phyloP scores from a whole-genome alignment of 129 eudicot species.

The Pittosporum tobira region DNA sequence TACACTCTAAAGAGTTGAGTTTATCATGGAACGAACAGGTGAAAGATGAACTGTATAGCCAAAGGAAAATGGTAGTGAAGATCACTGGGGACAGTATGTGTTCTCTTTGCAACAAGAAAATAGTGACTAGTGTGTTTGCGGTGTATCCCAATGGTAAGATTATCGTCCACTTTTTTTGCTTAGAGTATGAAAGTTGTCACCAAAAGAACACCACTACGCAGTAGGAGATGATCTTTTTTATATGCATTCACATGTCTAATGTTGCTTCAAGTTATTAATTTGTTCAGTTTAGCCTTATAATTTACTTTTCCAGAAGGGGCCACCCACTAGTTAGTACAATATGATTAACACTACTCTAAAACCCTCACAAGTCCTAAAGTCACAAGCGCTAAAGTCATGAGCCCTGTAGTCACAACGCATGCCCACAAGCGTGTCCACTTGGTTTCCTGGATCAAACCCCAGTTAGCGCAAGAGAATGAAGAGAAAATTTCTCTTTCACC shows the following conservation, averaged over 20 bases:
- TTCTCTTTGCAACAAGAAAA: conserved; percentile 87
- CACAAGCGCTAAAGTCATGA: too few relatives aligned
- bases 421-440: too few relatives aligned
- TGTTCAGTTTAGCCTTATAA: not conserved
- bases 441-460: too few relatives aligned
- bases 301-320: not conserved
- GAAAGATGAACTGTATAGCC: conserved; percentile 62
- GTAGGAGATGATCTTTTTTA: conserved; percentile 27
- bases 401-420: too few relatives aligned
- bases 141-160: conserved; percentile 81
- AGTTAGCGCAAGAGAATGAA: too few relatives aligned
- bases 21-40: conserved; percentile 51
- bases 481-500: too few relatives aligned
- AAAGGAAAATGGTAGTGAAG: conserved; percentile 62
- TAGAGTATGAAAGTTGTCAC: conserved; percentile 59
- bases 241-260: not conserved
- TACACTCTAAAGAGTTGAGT: not conserved
- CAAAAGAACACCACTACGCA: conserved; percentile 35
- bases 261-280: not conserved
- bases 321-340: too few relatives aligned
- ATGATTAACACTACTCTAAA: too few relatives aligned
- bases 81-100: conserved; percentile 74
- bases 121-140: conserved; percentile 85
- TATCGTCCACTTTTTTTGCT: conserved; percentile 93
- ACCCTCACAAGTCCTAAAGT: too few relatives aligned